Evolutionary conservation across 2,329 filamentous ascomycete genomes (phyloP).

Genomic region (Onygenales sp.): DNA sequence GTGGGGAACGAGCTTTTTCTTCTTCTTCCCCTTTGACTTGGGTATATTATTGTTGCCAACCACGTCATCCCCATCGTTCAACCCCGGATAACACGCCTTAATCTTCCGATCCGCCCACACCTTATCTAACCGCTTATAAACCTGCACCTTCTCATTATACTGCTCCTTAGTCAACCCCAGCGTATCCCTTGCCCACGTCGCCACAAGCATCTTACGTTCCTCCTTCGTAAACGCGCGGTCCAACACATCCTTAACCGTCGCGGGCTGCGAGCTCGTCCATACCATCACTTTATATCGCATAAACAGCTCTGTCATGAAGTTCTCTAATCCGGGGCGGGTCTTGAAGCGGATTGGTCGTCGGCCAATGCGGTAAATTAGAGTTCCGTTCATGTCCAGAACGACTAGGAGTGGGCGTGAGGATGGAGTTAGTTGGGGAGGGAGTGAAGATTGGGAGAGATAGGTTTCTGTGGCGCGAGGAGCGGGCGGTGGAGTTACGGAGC

Average conservation of each 20-base stretch:
- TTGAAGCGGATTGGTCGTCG: slow-evolving; percentile 47
- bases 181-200: slow-evolving; percentile 68
- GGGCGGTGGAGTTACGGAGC: slow-evolving; percentile 19
- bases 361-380: slow-evolving; percentile 63
- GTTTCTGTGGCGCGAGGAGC: slow-evolving; percentile 50
- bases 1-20: background rate
- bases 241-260: slow-evolving; percentile 57
- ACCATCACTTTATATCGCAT: slow-evolving; percentile 70
- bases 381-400: slow-evolving; percentile 89
- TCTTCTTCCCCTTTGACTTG: slow-evolving; percentile 1
- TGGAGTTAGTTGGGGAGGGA: slow-evolving; percentile 32
- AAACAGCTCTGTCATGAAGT: slow-evolving; percentile 67
- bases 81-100: slow-evolving; percentile 24
- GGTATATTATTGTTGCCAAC: background rate
- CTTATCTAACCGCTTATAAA: slow-evolving; percentile 73
- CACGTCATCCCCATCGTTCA: slow-evolving; percentile 7
- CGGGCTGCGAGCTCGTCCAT: slow-evolving; percentile 75
- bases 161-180: slow-evolving; percentile 58
- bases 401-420: slow-evolving; percentile 60
- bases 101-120: slow-evolving; percentile 54
- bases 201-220: slow-evolving; percentile 50
- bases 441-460: slow-evolving; percentile 52
- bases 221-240: slow-evolving; percentile 49
- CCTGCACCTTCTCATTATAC: slow-evolving; percentile 64
- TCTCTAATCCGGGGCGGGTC: slow-evolving; percentile 55